Evolutionary conservation across 148 eudicot species (phyloP).

Genomic region (Heliosperma pusillum): DNA sequence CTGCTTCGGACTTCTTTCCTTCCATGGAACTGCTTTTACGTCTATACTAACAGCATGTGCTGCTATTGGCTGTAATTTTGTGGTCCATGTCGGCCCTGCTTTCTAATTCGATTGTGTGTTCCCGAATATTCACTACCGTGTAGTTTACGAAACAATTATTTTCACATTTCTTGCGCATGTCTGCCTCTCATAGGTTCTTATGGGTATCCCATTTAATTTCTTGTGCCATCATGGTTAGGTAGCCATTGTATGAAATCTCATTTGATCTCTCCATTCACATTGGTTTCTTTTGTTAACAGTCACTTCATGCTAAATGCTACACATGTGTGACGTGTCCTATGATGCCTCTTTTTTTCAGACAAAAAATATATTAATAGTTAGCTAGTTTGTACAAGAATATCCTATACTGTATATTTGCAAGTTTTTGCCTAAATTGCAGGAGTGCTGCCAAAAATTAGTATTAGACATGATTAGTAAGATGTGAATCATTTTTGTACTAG

Average conservation of each 20-base stretch:
- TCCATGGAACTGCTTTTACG: background rate
- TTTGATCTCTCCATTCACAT: background rate
- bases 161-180: background rate
- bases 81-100: background rate
- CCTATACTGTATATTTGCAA: background rate
- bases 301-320: background rate
- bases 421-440: background rate
- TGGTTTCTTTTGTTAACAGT: background rate
- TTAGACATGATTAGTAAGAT: background rate
- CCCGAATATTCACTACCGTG: background rate
- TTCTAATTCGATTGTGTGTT: background rate
- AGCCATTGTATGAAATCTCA: background rate
- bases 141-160: background rate
- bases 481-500: background rate
- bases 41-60: background rate
- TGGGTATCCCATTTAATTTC: background rate
- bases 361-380: background rate
- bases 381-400: background rate
- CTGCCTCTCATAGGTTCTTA: background rate
- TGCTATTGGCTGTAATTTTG: background rate
- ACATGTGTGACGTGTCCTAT: background rate
- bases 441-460: background rate
- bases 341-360: background rate
- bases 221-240: background rate
- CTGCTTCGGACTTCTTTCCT: constrained; percentile 9